Base-by-base conservation (phyloP, 1,139 yeast species). In the Yamadazyma jaroonii region DNA sequence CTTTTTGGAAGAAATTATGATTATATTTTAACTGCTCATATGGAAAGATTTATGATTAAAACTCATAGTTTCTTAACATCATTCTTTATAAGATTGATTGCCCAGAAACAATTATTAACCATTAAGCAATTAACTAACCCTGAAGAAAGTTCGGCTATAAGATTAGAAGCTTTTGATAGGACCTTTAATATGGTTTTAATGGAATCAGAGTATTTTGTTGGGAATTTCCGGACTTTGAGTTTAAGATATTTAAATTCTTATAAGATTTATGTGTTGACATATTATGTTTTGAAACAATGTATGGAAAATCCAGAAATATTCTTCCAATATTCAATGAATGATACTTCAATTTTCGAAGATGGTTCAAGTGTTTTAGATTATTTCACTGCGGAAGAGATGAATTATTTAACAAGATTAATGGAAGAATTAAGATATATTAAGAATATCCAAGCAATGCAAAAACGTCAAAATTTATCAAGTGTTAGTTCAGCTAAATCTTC, bases 151-250 rank as follows among this genome's bases (percentile, higher is more conserved):
- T 26, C 27, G 15, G 25, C 24, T 6, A 52, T 53, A 25, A 51
- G 74, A 25, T 48, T 64, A n/a, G 65, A 64, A 28, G 64, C 63
- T 3, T 55, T 65, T 12, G 67, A 67, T 42, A 50, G 49, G 11
- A 52, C 71, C 30, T 68, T 68, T 41, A 55, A 53, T n/a, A 52
- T 64, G 38, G 61, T 65, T 5, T 48, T 71, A 21, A 46, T 59
- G 3, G 75, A 71, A 43, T 68, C 74, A 1, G 77, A 71, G 41
- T 52, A 69, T 12, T 71, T 71, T 48, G 73, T 71, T 28, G 76
- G 76, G 2, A 63, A 65, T 44, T 69, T 71, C 54, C 45, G 71
- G 20, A 61, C 59, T 30, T 55, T 71, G 45, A 64, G 74, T 44
- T 47, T 60, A 24, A 57, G 61, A 4, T 71, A 71, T 46, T 57